Evolutionary conservation across 2,329 filamentous ascomycete genomes (phyloP), one percentile per base, ranked within the genome.

Genomic region (Remersonia thermophila): DNA sequence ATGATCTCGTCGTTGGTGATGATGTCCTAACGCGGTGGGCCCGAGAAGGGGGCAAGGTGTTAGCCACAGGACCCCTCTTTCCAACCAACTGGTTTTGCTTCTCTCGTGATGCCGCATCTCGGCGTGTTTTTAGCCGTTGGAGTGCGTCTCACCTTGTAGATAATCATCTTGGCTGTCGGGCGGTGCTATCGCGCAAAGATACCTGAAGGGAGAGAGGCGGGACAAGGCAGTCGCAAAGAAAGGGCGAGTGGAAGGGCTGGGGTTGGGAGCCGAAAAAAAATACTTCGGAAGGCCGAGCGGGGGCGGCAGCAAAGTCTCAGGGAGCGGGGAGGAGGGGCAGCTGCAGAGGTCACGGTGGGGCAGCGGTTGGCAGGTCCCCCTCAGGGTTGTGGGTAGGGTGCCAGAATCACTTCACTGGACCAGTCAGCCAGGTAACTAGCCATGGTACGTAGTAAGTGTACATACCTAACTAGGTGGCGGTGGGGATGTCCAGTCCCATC

Each of bases 1-100:
- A 96, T 79, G 62, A 98, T 74, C 80, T 98, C 91, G 68, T 95
- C 89, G 49, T 69, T 83, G 63, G 76, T 83, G 65, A 95, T 61
- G 54, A 91, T 66, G 61, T 98, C 91, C 91, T 98, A 55, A n/a
- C n/a, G n/a, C n/a, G n/a, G n/a, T n/a, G 20, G 20, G 20, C 9
- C 20, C 5, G 20, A 9, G 20, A 23, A 9, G 20, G 20, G 5
- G 20, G 9, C 20, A 9, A n/a, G n/a, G n/a, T n/a, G 15, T 28
- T 23, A 23, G 20, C 20, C 5, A 23, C n/a, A n/a, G n/a, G n/a
- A n/a, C n/a, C n/a, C n/a, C n/a, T n/a, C n/a, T n/a, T n/a, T n/a
- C n/a, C n/a, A n/a, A n/a, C n/a, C n/a, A n/a, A n/a, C n/a, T n/a
- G n/a, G n/a, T n/a, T n/a, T n/a, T n/a, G n/a, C n/a, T 42, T 26